phyloP scores from a whole-genome alignment of 768 basidiomycete genomes.

The Agaricus subrufescens region DNA sequence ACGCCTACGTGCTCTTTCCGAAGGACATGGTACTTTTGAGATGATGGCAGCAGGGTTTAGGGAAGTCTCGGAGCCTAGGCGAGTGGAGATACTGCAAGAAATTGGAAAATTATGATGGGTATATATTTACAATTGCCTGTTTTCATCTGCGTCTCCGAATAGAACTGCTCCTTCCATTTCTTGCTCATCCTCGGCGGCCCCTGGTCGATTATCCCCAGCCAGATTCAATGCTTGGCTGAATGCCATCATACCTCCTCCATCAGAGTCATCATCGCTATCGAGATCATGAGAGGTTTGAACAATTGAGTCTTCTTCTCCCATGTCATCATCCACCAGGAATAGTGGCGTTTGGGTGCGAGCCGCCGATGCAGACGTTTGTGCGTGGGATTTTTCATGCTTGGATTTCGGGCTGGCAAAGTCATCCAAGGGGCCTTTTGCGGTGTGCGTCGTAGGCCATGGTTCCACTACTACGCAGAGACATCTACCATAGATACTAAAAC shows the following conservation, averaged over 20 bases:
- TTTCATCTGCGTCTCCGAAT: slow-evolving; percentile 82
- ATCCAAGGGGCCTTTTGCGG: neutral
- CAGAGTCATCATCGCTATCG: slow-evolving; percentile 30
- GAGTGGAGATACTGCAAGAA: slow-evolving; percentile 70
- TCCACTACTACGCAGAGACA: slow-evolving; percentile 83
- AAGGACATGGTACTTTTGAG: slow-evolving; percentile 79
- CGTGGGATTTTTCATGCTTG: neutral
- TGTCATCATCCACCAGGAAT: slow-evolving; percentile 64
- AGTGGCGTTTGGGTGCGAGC: slow-evolving; percentile 54
- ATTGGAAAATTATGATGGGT: slow-evolving; percentile 59
- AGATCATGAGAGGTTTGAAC: slow-evolving; percentile 21
- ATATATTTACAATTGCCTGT: slow-evolving; percentile 45
- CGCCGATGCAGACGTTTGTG: neutral
- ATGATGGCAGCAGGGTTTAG: slow-evolving; percentile 77
- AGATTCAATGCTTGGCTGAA: slow-evolving; percentile 71
- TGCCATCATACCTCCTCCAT: slow-evolving; percentile 57
- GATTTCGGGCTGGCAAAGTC: neutral
- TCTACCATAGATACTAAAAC: slow-evolving; percentile 65
- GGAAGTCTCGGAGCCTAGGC: slow-evolving; percentile 55
- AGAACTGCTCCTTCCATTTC: slow-evolving; percentile 70
- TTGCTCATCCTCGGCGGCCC: slow-evolving; percentile 67
- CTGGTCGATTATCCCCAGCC: slow-evolving; percentile 50
- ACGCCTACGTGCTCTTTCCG: slow-evolving; percentile 73
- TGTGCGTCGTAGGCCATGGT: slow-evolving; percentile 61
- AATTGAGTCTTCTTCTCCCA: slow-evolving; percentile 30